Base-by-base conservation (phyloP, 108 stramenopile species). In the Parmales sp. region DNA sequence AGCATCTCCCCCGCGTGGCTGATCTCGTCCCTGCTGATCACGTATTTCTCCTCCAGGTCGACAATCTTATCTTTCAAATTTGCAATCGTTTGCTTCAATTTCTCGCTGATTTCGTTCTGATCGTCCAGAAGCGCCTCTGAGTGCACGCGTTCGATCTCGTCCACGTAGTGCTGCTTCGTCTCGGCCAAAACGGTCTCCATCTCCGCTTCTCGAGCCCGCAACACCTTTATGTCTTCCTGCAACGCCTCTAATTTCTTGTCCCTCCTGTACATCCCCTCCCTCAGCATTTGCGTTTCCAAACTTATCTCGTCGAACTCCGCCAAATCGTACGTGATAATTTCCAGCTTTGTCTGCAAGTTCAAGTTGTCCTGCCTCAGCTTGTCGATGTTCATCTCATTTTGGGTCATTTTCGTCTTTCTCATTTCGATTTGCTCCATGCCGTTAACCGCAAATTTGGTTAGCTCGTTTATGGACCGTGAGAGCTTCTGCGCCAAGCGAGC, bases 231-330 rank as follows among this genome's bases (percentile, higher is more conserved):
- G 31, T 34, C 54, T 34, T 11, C 25, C 31, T 60, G 31, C n/a
- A 34, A 34, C 31, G 29, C 54, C 26, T 29, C 36, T 11, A 60
- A 34, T 34, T 34, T 60, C 54, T 60, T 60, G 31, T 60, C 54
- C 54, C 31, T 34, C 26, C 54, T 26, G 26, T 34, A 60, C 54
- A 34, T 28, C 54, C n/a, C 54, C 31, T 60, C 54, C 31, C 54
- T 60, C 31, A 60, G 54, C 54, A 60, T 60, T 20, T 60, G 54
- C 4, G 54, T 60, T 34, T 60, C 54, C 54, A 60, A 16, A 16
- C 54, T 60, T 13, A 60, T 28, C 54, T 60, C 54, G 54, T 60
- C 54, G 54, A 60, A 60, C 54, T 60, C 54, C 9, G 54, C 54
- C 11, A 60, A 34, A 34, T 60, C 54, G 54, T 60, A 60, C 2